Conservation (phyloP, 306 rosid genomes). For the Prunus campanulata region DNA sequence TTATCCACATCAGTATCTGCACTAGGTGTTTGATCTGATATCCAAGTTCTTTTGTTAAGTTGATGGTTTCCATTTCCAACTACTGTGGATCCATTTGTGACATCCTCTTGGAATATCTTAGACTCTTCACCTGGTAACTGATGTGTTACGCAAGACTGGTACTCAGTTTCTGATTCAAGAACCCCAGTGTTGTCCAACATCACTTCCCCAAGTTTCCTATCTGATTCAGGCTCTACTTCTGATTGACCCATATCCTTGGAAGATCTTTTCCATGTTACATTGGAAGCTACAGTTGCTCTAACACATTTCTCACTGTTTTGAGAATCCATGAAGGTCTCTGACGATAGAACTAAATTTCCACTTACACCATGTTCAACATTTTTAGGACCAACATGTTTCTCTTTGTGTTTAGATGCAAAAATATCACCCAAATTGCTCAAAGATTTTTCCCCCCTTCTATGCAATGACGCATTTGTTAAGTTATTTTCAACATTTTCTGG, state of each 20-base stretch:
- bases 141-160: background rate
- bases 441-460: background rate
- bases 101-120: conserved; percentile 6
- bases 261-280: background rate
- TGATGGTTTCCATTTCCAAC: conserved; percentile 8
- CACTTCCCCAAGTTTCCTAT: background rate
- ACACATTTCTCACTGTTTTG: background rate
- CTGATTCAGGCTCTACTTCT: background rate
- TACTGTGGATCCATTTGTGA: background rate
- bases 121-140: conserved; percentile 10
- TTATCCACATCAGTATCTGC: conserved; percentile 8
- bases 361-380: background rate
- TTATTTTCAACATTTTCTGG: background rate
- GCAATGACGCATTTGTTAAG: background rate
- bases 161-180: background rate
- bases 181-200: background rate
- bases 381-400: background rate
- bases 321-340: conserved; percentile 8
- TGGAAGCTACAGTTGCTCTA: background rate
- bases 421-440: background rate
- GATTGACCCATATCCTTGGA: conserved; percentile 5
- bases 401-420: background rate
- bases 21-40: background rate
- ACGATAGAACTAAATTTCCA: background rate
- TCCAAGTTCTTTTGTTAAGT: background rate